Conservation (phyloP, 169 alveolate species). For the Cryptosporidium andersoni region DNA sequence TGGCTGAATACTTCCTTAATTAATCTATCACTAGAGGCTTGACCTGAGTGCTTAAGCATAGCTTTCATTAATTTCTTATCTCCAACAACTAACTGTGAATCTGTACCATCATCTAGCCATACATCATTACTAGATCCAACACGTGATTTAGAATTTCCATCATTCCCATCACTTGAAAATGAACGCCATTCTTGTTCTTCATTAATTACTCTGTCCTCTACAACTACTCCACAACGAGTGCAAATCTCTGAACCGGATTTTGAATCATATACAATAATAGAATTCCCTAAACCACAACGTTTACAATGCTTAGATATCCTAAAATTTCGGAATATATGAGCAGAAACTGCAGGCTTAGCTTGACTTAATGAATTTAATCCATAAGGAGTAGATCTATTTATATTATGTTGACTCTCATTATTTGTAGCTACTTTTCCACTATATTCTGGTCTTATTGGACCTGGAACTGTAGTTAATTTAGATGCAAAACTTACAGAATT, state of each 20-base stretch:
- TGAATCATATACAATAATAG: constrained; percentile 79
- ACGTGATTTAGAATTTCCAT: constrained; percentile 83
- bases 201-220: constrained; percentile 82
- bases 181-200: constrained; percentile 92
- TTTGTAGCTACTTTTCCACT: no score
- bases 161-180: constrained; percentile 81
- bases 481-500: no score
- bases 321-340: constrained; percentile 69
- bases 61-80: constrained; percentile 53
- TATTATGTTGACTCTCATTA: neutral
- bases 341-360: constrained; percentile 14
- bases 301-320: constrained; percentile 74
- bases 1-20: constrained; percentile 81
- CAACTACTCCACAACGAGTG: constrained; percentile 84
- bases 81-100: constrained; percentile 84
- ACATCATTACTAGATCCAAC: constrained; percentile 88
- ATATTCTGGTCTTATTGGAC: no score
- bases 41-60: constrained; percentile 40
- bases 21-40: constrained; percentile 75
- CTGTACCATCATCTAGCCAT: constrained; percentile 88
- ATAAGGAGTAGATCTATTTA: neutral
- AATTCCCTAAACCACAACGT: constrained; percentile 80
- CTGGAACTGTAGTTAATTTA: no score
- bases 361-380: neutral
- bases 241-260: constrained; percentile 88